Conservation (phyloP, 257 asterid genomes). For the Solanum pinnatisectum region DNA sequence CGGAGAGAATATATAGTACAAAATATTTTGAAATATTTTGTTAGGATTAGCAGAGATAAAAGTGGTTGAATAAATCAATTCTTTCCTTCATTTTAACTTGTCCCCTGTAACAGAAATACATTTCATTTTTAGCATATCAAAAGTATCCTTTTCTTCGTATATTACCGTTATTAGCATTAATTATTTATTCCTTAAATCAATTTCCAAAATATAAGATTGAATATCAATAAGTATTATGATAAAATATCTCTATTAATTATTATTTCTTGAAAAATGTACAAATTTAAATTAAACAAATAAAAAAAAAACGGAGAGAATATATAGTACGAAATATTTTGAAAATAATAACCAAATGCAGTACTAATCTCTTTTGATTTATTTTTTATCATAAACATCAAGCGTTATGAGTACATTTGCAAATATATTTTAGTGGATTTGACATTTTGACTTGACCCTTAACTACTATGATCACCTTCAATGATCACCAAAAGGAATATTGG, state of each 20-base stretch:
- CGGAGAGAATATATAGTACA: background rate
- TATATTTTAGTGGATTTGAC: background rate
- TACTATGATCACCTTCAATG: background rate
- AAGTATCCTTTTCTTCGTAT: too few relatives aligned
- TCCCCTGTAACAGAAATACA: too few relatives aligned
- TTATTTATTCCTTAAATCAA: background rate
- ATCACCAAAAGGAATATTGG: background rate
- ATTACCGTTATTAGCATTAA: background rate
- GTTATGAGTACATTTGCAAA: background rate
- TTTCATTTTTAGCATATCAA: background rate
- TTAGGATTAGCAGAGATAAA: background rate
- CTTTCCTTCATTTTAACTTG: background rate
- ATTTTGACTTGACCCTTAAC: background rate
- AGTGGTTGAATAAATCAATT: background rate
- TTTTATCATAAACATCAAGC: background rate
- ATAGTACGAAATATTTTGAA: background rate
- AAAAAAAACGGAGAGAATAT: fast-evolving
- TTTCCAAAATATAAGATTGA: background rate
- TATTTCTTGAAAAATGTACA: background rate
- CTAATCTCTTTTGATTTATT: background rate
- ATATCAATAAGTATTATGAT: background rate
- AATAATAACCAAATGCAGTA: background rate
- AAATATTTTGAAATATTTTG: too few relatives aligned
- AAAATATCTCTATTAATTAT: background rate
- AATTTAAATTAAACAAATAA: background rate